Evolutionary conservation across 2,329 filamentous ascomycete genomes (phyloP).

Genomic region (Ceratocystis cacaofunesta): DNA sequence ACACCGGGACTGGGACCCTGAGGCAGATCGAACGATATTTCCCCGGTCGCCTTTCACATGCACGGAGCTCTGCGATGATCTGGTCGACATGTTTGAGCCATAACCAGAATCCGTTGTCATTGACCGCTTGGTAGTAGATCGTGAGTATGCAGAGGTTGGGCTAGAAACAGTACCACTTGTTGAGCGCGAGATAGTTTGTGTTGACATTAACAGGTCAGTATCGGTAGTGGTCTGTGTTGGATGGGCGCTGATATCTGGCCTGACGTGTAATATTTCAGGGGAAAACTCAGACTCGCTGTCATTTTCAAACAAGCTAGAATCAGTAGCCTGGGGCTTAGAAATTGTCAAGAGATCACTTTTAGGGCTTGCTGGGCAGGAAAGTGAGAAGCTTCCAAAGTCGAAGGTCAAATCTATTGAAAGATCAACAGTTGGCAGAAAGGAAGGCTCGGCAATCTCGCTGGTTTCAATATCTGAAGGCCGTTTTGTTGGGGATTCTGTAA

Average conservation of each 20-base stretch:
- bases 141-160: slow-evolving; percentile 29
- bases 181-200: slow-evolving; percentile 20
- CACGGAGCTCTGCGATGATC: slow-evolving; percentile 32
- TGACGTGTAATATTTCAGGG: slow-evolving; percentile 28
- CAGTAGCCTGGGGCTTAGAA: slow-evolving; percentile 34
- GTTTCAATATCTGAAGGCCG: neutral
- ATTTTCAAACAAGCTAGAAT: slow-evolving; percentile 35
- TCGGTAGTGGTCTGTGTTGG: slow-evolving; percentile 16
- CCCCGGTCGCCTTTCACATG: slow-evolving; percentile 22
- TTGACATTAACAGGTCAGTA: neutral
- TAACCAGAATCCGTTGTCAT: slow-evolving; percentile 47
- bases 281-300: slow-evolving; percentile 21
- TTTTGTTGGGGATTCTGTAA: neutral
- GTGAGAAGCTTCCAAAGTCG: slow-evolving; percentile 24
- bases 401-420: slow-evolving; percentile 10
- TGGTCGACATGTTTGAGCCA: slow-evolving; percentile 43
- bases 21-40: neutral
- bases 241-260: slow-evolving; percentile 32
- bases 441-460: neutral
- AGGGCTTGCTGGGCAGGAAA: slow-evolving; percentile 19
- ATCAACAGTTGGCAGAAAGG: neutral
- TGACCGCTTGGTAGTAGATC: slow-evolving; percentile 27
- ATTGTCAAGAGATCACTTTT: slow-evolving; percentile 27
- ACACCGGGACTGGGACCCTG: neutral
- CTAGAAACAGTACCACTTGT: slow-evolving; percentile 39